Conservation (phyloP, 805 yeast species). For the Blastobotrys americana region DNA sequence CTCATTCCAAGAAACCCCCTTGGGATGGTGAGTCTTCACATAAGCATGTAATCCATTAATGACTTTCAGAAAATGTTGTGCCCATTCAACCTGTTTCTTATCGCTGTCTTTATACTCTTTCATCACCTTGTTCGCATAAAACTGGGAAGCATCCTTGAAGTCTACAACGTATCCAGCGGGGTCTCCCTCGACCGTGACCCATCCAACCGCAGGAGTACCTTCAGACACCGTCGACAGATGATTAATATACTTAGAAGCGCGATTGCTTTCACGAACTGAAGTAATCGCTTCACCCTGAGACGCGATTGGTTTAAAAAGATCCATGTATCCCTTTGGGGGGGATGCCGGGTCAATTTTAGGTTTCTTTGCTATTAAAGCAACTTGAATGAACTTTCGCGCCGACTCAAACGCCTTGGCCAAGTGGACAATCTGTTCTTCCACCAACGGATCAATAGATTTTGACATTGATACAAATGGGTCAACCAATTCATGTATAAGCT, state of each 20-base stretch:
- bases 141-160: conserved; percentile 83
- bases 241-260: conserved; percentile 56
- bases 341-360: conserved; percentile 39
- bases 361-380: conserved; percentile 55
- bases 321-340: conserved; percentile 38
- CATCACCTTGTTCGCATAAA: conserved; percentile 86
- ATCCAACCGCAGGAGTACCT: conserved; percentile 83
- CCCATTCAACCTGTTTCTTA: conserved; percentile 73
- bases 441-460: conserved; percentile 45
- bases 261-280: conserved; percentile 65
- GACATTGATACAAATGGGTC: conserved; percentile 55
- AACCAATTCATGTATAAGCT: conserved; percentile 45
- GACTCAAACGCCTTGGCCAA: conserved; percentile 45
- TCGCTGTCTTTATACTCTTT: conserved; percentile 76
- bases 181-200: conserved; percentile 79
- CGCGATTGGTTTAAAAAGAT: conserved; percentile 63
- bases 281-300: conserved; percentile 49
- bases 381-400: conserved; percentile 52
- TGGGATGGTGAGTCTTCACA: conserved; percentile 68
- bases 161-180: conserved; percentile 63
- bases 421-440: conserved; percentile 40
- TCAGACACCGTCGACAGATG: conserved; percentile 81
- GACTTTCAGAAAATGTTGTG: conserved; percentile 50
- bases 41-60: conserved; percentile 66
- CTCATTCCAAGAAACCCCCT: conserved; percentile 78